phyloP scores from a whole-genome alignment of 192 early-diverging fungal genomes.

The Entomortierella parvispora region DNA sequence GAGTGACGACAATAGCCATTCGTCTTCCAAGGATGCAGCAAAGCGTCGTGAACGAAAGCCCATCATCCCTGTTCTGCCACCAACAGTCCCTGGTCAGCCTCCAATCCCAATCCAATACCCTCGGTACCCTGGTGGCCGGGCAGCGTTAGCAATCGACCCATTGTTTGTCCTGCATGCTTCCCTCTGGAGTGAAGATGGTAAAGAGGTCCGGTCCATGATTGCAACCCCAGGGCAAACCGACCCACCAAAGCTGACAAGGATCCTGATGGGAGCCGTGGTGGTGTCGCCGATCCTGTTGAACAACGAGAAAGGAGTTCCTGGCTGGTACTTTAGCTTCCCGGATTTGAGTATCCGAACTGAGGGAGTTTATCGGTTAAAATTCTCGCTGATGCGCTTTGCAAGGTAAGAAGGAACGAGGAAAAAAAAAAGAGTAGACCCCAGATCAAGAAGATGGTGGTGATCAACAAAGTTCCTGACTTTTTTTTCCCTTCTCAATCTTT shows the following conservation, averaged over 20 bases:
- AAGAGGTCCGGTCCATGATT: constrained; percentile 68
- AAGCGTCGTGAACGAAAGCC: no score
- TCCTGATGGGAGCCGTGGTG: constrained; percentile 71
- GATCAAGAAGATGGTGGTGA: neutral
- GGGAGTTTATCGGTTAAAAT: constrained; percentile 75
- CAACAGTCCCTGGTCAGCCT: constrained; percentile 1
- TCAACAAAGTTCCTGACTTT: neutral
- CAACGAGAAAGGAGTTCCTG: constrained; percentile 65
- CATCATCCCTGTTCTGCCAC: neutral
- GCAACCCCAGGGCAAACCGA: constrained; percentile 49
- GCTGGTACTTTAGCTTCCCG: constrained; percentile 83
- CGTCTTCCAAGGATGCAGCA: no score
- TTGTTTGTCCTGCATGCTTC: constrained; percentile 71
- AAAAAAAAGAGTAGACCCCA: no score
- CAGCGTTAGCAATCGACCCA: constrained; percentile 56
- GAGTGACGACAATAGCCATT: no score
- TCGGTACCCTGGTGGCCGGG: neutral
- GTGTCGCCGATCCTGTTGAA: constrained; percentile 66
- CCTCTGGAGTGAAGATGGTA: constrained; percentile 67
- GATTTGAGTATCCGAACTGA: constrained; percentile 80
- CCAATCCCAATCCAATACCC: neutral
- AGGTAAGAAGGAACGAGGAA: constrained; percentile 48
- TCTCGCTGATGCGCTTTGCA: constrained; percentile 75
- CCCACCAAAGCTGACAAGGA: constrained; percentile 67
- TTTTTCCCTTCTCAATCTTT: neutral